Evolutionary conservation across 2,329 filamentous ascomycete genomes (phyloP), one percentile per base, ranked within the genome.

Genomic region (Tolypocladium ophioglossoides): DNA sequence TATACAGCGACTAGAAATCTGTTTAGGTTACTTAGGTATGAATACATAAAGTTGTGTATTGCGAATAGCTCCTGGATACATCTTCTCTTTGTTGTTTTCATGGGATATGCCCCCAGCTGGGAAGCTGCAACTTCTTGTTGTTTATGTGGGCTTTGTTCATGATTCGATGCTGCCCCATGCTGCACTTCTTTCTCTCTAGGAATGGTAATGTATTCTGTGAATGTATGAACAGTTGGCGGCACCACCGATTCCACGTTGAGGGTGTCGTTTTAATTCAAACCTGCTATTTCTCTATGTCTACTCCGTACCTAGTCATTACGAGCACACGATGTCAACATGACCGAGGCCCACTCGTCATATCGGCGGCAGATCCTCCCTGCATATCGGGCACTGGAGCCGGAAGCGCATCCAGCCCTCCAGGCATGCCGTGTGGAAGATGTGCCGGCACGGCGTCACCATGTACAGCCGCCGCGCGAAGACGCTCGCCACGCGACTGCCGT

Each of bases 391-490:
- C 73, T 96, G 90, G 64, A 99, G 71, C 55, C 92, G 76, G 68
- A 95, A 91, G 66, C 89, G 81, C 87, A 99, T 94, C 94, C 94
- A 97, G 40, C 90, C 91, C 72, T 97, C 92, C 61, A 99, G 73
- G 70, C 94, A 99, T 35, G 79, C 76, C 54, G 85, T 94, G 67
- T 99, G 94, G 68, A 99, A 99, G 50, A 97, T 91, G 72, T 99
- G 94, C 54, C 91, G 78, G 70, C 94, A 99, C 50, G 94, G 94
- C 55, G 94, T 99, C 24, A 97, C 89, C 94, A 99, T 99, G 72
- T 97, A 97, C 62, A 82, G 78, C 51, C 91, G 81, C 57, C 92
- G 78, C 35, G 88, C 87, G 61, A 97, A 77, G 54, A 96, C 81
- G 34, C 85, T 85, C 0, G 82, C 74, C 55, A 84, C 78, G 35